Evolutionary conservation across 768 basidiomycete species (phyloP), one percentile per base, ranked within the genome.

Genomic region (Pleurotus cornucopiae): DNA sequence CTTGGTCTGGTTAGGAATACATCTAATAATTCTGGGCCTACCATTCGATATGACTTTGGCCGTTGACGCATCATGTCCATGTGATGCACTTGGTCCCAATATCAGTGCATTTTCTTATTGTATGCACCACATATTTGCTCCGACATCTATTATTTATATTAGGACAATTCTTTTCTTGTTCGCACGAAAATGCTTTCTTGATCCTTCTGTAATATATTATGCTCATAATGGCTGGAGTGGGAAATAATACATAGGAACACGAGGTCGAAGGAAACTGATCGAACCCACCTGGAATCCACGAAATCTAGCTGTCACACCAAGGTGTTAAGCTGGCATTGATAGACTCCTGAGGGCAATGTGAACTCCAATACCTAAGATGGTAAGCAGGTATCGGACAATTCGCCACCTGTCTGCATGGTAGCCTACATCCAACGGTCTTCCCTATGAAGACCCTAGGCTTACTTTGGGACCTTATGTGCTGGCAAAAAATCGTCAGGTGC

Each of bases 221-320:
- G 16, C 49, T 16, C 34, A 49, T 30, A 4, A 53, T 40, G n/a
- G 12, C 39, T 16, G 39, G 38, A 43, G 23, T 16, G 51, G 38
- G 39, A 7, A 47, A 47, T 44, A 44, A 21, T n/a, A 21, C n/a
- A 21, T 20, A 53, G 51, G 51, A 53, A 53, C 51, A 53, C 51
- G 51, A 53, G 51, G 51, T 53, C 51, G 51, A 25, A 53, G 51
- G 20, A 41, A 53, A 53, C 51, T 53, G 51, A 53, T 53, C 51
- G 39, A 21, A 47, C 39, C 51, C 51, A 40, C 6, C 30, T 34
- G 30, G 7, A 34, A 11, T 34, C 30, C 30, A 34, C 30, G 9
- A 34, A 34, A 39, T 11, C 39, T 14, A 41, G 16, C 20, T 16
- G 51, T 18, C 38, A 41, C 51, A 39, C 12, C 20, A 53, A 39